Evolutionary conservation across 805 yeast genomes (phyloP).

Genomic region (Candida silvatica): DNA sequence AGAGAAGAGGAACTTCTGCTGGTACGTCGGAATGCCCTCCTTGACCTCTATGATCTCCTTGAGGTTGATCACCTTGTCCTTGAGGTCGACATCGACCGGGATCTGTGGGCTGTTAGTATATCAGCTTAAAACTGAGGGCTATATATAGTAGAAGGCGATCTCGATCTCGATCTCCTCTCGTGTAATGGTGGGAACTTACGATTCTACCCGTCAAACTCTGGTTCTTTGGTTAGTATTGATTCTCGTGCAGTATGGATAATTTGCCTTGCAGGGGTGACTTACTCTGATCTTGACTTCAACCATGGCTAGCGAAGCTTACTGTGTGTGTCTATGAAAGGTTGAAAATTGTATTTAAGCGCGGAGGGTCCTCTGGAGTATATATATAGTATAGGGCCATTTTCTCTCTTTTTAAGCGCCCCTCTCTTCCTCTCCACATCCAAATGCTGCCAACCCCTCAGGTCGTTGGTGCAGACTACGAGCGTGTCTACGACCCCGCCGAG

Average conservation of each 20-base stretch:
- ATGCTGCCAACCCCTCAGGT: constrained; percentile 82
- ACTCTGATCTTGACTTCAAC: constrained; percentile 26
- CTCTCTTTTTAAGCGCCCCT: no score
- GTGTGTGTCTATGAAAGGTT: no score
- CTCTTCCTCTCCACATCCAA: no score
- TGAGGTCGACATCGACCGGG: constrained; percentile 63
- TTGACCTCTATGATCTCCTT: constrained; percentile 92
- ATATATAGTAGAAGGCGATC: no score
- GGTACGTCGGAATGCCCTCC: constrained; percentile 95
- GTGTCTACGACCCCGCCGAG: constrained; percentile 91
- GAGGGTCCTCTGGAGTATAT: no score
- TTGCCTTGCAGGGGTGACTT: no score
- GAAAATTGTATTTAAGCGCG: no score
- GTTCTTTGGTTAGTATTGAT: constrained; percentile 1
- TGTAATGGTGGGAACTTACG: constrained; percentile 26
- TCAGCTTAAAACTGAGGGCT: no score
- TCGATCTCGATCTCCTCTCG: background rate
- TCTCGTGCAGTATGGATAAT: no score
- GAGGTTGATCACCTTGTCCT: constrained; percentile 51
- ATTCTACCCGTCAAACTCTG: constrained; percentile 75
- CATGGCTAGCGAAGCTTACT: constrained; percentile 6
- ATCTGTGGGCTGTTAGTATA: constrained; percentile 29
- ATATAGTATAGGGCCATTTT: no score
- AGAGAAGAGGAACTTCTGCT: constrained; percentile 81
- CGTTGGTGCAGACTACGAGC: constrained; percentile 45